Evolutionary conservation across 768 basidiomycete species (phyloP), one percentile per base, ranked within the genome.

Genomic region (Phaffia tasmanica): DNA sequence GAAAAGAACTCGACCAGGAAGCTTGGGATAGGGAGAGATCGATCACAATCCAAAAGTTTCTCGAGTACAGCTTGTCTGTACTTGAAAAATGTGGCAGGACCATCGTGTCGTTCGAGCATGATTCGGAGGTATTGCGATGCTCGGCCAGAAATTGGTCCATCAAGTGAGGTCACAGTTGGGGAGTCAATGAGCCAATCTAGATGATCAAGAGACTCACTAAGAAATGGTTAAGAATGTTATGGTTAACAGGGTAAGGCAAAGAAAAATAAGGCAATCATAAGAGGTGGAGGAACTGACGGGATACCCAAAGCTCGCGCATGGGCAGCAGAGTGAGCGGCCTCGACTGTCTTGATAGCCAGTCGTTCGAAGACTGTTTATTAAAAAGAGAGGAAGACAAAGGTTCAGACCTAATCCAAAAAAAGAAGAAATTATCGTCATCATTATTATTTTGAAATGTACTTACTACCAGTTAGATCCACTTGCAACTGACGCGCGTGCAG

Each of bases 41-140:
- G 79, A 70, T 89, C 86, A 64, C 82, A 76, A 46, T 82, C 83
- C 70, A 93, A 76, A 23, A 93, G 83, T 9, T 84, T 85, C 74
- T 93, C 88, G 57, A 92, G 78, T 18, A 84, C 82, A 27, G 83
- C 82, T 72, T 89, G 88, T 57, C 82, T 82, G 74, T 95, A 94
- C 65, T 81, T 81, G 77, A 81, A 85, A 73, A 89, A 85, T 18
- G 83, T 88, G 61, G 83, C 81, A 23, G 79, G 72, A 15, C 79
- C 79, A 73, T 99, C 94, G 71, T 95, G 83, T 57, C 85, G 83
- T 65, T 85, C 83, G 69, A 97, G 79, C 23, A 85, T 82, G 70
- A 84, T 81, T 70, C 89, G 86, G 55, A 99, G 81, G 75, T 91
- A 91, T 73, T 87, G 82, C 88, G 92, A 92, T 5, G 85, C 90